Percentiles rank a stretch among this genome's conserved stretches.
These are phyloP conservation scores for Aaosphaeria pasadenensis DNA, from an alignment of 2,329 filamentous ascomycete genomes.

Conservation along the genomic window DNA sequence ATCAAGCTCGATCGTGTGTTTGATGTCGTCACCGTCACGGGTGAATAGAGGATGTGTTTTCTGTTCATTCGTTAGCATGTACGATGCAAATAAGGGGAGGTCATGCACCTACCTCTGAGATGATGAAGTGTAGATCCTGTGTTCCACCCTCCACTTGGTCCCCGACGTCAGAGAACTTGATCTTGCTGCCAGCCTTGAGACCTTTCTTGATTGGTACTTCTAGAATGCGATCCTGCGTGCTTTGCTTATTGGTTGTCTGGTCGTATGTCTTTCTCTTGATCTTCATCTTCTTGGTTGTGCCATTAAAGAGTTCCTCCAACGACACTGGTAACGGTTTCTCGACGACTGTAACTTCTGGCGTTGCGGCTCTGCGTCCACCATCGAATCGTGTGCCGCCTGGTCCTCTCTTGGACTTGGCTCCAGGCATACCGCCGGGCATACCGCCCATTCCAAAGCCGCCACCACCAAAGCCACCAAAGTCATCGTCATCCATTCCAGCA, in stretches of 20 bases:
- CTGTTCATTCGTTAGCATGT: conserved; percentile 45
- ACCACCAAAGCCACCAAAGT: conserved; percentile 45
- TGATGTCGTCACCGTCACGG: conserved; percentile 84
- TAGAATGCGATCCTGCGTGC: conserved; percentile 81
- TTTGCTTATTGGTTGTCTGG: conserved; percentile 72
- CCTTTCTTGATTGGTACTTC: conserved; percentile 96
- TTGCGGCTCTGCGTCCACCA: conserved; percentile 49
- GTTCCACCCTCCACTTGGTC: conserved; percentile 95
- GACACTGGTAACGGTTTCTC: conserved; percentile 78
- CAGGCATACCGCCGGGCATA: conserved; percentile 32
- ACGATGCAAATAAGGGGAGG: neutral
- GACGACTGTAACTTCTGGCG: conserved; percentile 85
- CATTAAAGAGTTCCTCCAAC: conserved; percentile 84
- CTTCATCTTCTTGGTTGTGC: conserved; percentile 94
- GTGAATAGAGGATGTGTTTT: conserved; percentile 83
- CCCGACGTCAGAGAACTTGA: conserved; percentile 96
- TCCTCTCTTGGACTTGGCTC: conserved; percentile 31
- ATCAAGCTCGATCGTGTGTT: conserved; percentile 73
- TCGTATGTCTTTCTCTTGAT: conserved; percentile 97
- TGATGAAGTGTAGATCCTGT: conserved; percentile 91
- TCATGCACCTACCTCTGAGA: conserved; percentile 73
- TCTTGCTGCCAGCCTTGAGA: conserved; percentile 94
- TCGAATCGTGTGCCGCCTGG: conserved; percentile 30
- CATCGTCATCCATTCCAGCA: conserved; percentile 52
- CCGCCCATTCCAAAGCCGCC: conserved; percentile 30